Percentiles rank a stretch among this genome's conserved stretches.
These are phyloP conservation scores for Lipomyces japonicus DNA, from an alignment of 805 yeast genomes.

Conservation along the genomic window DNA sequence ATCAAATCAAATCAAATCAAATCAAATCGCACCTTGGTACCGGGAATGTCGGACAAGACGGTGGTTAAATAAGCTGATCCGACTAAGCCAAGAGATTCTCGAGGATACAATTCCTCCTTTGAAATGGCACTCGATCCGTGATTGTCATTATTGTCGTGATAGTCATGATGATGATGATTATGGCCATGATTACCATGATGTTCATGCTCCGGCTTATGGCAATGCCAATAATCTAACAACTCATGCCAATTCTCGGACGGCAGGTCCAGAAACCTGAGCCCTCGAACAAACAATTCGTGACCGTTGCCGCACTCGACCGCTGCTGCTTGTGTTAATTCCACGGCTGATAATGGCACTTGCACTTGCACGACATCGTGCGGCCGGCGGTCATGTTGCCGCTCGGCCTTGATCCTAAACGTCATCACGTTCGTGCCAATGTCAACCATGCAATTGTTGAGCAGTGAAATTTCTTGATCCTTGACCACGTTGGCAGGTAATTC, in stretches of 20 bases:
- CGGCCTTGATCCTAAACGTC: neutral
- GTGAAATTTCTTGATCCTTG: no score
- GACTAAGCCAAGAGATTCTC: slow-evolving; percentile 6
- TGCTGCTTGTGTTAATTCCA: neutral
- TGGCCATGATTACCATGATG: slow-evolving; percentile 62
- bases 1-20: neutral
- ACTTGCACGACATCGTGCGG: neutral
- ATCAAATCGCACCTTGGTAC: no score
- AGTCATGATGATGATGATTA: slow-evolving; percentile 34
- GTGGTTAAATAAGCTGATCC: slow-evolving; percentile 10
- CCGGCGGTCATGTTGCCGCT: neutral
- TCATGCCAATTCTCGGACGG: slow-evolving; percentile 95
- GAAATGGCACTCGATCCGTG: neutral
- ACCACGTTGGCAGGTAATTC: no score
- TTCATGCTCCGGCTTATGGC: slow-evolving; percentile 52
- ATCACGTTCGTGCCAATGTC: neutral
- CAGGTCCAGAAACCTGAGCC: slow-evolving; percentile 47
- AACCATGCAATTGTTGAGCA: no score
- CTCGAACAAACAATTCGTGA: slow-evolving; percentile 5
- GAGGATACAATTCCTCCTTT: slow-evolving; percentile 15
- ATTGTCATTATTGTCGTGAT: no score
- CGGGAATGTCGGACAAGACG: neutral
- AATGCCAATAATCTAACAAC: slow-evolving; percentile 96
- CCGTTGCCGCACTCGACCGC: slow-evolving; percentile 9
- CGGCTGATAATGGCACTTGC: slow-evolving; percentile 16